Conservation (phyloP, 805 yeast species). For the Hyphopichia homilentoma region DNA sequence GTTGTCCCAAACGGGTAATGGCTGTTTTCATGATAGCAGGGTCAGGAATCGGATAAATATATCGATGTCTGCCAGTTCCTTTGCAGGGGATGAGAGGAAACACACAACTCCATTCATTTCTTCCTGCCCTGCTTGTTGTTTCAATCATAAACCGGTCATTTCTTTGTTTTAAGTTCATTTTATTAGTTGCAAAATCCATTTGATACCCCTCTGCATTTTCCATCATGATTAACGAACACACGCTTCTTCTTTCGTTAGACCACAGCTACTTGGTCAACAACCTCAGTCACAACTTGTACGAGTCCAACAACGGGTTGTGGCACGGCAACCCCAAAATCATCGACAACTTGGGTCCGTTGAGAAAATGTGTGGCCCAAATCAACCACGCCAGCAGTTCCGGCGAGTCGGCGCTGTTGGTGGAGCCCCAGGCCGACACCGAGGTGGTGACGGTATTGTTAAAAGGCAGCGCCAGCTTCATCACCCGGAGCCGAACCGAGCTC, state of each 20-base stretch:
- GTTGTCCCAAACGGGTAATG: no score
- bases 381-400: constrained; percentile 7
- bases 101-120: no score
- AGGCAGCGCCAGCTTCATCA: constrained; percentile 30
- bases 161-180: no score
- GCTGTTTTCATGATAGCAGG: no score
- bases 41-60: no score
- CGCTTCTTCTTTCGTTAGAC: constrained; percentile 24
- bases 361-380: constrained; percentile 10
- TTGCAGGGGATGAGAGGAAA: no score
- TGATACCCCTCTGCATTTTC: constrained; percentile 3
- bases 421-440: constrained; percentile 29
- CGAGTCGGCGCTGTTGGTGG: constrained; percentile 18
- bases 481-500: constrained; percentile 26
- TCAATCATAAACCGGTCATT: no score
- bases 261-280: constrained; percentile 22
- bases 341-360: constrained; percentile 22
- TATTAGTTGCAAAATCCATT: no score
- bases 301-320: constrained; percentile 35
- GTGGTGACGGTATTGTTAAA: constrained; percentile 33
- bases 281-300: constrained; percentile 12
- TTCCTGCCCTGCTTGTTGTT: no score
- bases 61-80: no score
- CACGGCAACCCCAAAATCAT: constrained; percentile 18
- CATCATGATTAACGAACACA: constrained; percentile 8